phyloP scores from a whole-genome alignment of 2,329 filamentous ascomycete genomes.

The Ascochyta clinopodiicola region DNA sequence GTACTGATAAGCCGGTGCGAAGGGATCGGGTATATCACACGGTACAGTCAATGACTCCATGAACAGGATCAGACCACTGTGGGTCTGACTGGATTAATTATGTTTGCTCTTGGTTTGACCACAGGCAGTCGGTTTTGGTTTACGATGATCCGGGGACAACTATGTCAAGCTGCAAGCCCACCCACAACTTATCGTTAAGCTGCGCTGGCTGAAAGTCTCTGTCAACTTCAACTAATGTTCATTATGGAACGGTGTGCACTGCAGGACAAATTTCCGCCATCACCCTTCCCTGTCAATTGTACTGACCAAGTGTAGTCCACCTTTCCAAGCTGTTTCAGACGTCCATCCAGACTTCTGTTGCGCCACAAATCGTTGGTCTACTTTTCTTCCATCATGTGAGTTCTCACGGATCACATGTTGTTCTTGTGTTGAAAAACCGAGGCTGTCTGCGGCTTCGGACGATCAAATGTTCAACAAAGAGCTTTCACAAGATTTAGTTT shows the following conservation, averaged over 20 bases:
- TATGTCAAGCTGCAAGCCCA: not conserved
- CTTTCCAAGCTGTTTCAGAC: not conserved
- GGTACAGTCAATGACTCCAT: constrained; percentile 10
- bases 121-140: not conserved
- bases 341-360: not conserved
- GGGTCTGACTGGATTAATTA: not conserved
- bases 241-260: not conserved
- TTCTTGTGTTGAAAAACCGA: not conserved
- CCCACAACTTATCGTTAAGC: not conserved
- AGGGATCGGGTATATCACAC: constrained; percentile 3
- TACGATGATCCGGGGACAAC: not conserved
- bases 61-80: constrained; percentile 2
- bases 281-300: not conserved
- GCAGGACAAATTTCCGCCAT: not conserved
- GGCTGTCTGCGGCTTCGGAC: not conserved
- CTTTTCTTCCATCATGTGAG: not conserved
- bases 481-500: not conserved
- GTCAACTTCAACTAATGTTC: not conserved
- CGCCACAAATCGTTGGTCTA: not conserved
- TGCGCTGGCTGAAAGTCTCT: not conserved
- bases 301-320: not conserved
- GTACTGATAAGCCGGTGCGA: constrained; percentile 21
- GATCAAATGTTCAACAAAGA: not conserved
- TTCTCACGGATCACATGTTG: not conserved
- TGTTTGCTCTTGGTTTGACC: not conserved